Evolutionary conservation across 257 asterid genomes (phyloP), one percentile per base, ranked within the genome.

Genomic region (Solanum pimpinellifolium): DNA sequence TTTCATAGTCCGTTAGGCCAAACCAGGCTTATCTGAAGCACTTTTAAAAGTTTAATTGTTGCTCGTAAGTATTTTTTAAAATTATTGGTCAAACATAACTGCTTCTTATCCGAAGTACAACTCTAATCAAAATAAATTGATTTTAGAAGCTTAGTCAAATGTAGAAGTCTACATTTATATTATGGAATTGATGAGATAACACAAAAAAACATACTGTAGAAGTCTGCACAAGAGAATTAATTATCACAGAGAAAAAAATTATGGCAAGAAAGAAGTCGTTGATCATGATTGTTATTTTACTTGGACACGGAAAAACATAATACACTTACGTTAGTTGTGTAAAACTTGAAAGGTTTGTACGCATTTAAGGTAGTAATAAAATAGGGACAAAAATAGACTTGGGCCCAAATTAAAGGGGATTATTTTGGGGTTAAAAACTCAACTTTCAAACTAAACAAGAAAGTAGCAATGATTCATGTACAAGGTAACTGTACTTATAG

Each of bases 401-500:
- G 1, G 25, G 6, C 66, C 84, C 62, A 78, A 78, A 46, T 44
- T 78, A 15, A 44, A 78, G n/a, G n/a, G 60, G 65, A 78, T 78
- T 78, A 78, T 78, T 78, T 78, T 42, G 66, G 65, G 62, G 25
- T 27, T 78, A 78, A 78, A 78, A 78, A 23, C 65, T 42, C 14
- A 20, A 76, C 37, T 42, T 42, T 42, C 27, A 59, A n/a, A 77
- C 62, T 46, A 56, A 27, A 46, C 66, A 78, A 60, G 15, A 85
- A 46, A 74, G 23, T 52, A 80, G 33, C 16, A 20, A 74, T 25
- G 33, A 74, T 81, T 91, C 49, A 87, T 88, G 10, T 90, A 87
- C 91, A 86, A 52, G 52, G 60, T 23, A 2, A 76, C 23, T 76
- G 37, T 42, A 76, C 84, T 76, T 77, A 27, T 77, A 27, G 11